Conservation (phyloP, 2,329 filamentous ascomycete species). For the Ophiostoma sp. region DNA sequence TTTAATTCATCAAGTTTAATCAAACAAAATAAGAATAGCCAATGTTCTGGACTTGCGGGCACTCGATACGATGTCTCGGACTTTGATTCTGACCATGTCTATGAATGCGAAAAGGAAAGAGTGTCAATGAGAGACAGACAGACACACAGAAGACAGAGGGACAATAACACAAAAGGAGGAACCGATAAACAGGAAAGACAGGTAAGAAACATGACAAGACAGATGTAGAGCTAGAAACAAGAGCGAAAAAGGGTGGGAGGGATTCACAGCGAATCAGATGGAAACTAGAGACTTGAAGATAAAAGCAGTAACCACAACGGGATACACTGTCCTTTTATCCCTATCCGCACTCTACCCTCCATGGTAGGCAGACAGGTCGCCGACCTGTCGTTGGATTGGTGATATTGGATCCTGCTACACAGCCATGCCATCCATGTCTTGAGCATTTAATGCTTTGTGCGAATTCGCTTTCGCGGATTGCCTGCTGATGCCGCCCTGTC, state of each 20-base stretch:
- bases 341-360: neutral
- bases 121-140: neutral
- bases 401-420: constrained; percentile 8
- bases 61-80: neutral
- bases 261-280: neutral
- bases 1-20: neutral
- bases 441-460: neutral
- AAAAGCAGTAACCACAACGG: neutral
- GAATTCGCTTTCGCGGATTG: neutral
- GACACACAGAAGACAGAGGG: neutral
- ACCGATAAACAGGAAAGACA: neutral
- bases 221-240: neutral
- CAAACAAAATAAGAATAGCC: constrained; percentile 11
- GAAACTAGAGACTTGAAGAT: neutral
- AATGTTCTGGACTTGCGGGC: neutral
- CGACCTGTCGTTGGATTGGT: neutral
- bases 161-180: neutral
- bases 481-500: neutral
- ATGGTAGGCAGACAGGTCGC: neutral
- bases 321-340: neutral
- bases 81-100: neutral
- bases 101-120: neutral
- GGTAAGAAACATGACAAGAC: neutral
- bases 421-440: neutral
- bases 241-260: neutral